Evolutionary conservation across 345 rosid species (phyloP).

Genomic region (Hibiscus mutabilis): DNA sequence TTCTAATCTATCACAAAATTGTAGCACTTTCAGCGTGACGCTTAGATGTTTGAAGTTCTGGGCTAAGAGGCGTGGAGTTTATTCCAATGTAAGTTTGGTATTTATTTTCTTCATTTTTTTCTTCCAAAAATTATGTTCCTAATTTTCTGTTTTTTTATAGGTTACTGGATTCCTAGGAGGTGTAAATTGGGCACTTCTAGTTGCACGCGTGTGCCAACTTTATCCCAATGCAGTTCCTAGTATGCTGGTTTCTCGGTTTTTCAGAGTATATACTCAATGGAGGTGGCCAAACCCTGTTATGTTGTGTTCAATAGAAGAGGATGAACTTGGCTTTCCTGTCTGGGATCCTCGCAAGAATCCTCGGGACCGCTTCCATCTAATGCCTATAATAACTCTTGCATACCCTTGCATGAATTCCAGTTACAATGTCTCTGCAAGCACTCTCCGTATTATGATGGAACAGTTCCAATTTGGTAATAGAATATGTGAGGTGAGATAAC

Average conservation of each 20-base stretch:
- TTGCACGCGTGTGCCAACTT: slow-evolving; percentile 69
- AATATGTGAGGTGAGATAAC: slow-evolving; percentile 43
- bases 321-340: slow-evolving; percentile 54
- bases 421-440: slow-evolving; percentile 67
- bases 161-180: slow-evolving; percentile 80
- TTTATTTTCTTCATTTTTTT: too few species aligned
- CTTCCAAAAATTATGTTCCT: too few species aligned
- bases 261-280: slow-evolving; percentile 63
- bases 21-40: slow-evolving; percentile 59
- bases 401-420: slow-evolving; percentile 84
- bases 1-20: slow-evolving; percentile 22
- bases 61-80: slow-evolving; percentile 70
- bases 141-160: slow-evolving; percentile 21
- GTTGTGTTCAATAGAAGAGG: slow-evolving; percentile 64
- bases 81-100: slow-evolving; percentile 55
- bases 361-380: slow-evolving; percentile 56
- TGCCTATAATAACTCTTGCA: slow-evolving; percentile 80
- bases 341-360: slow-evolving; percentile 72
- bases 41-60: slow-evolving; percentile 64
- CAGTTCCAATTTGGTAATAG: slow-evolving; percentile 58
- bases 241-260: slow-evolving; percentile 64
- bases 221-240: slow-evolving; percentile 75
- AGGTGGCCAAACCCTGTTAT: slow-evolving; percentile 85
- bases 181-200: slow-evolving; percentile 71
- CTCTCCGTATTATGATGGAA: slow-evolving; percentile 64